Base-by-base conservation (phyloP, 1,284 basidiomycete species). In the Tylopilus orsonianus region DNA sequence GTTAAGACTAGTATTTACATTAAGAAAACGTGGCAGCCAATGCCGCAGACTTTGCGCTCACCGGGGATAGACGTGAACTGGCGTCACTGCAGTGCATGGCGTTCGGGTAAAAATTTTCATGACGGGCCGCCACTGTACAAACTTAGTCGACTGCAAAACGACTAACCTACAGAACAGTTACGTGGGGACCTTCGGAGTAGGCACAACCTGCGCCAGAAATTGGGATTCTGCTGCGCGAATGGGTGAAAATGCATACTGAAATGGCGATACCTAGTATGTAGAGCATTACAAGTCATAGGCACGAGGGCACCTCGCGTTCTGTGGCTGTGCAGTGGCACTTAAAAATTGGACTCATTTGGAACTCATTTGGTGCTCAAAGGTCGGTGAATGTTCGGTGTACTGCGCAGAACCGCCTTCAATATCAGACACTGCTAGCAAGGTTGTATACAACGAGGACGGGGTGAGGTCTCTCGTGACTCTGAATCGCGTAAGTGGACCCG, bases 241-340 rank as follows among this genome's bases (percentile, higher is more conserved):
- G 22, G 27, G 41, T 14, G 20, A 29, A 46, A 37, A 24, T 19
- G 30, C 27, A 24, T 24, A 36, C 29, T 27, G 30, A 30, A 34
- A 39, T 24, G 43, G 23, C 24, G 20, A 18, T 22, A 20, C 27
- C 16, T 10, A 30, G 33, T 36, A 35, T 20, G 44, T 24, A 39
- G 30, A 38, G 54, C 16, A 27, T 27, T n/a, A n/a, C n/a, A n/a
- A n/a, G n/a, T n/a, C n/a, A 42, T 37, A 27, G 49, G 67, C 63
- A 68, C 58, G 58, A 65, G 67, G 60, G n/a, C 40, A 40, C 54
- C 63, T 60, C 37, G 39, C 45, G 43, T 41, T 24, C 29, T 41
- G 53, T 61, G 67, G 65, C 65, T 24, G 52, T 64, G 51, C 20
- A 20, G n/a, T n/a, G n/a, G n/a, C n/a, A n/a, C n/a, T n/a, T n/a